A percentile compares a stretch with the other conserved stretches of the same genome.
Conservation (phyloP, 352 stramenopile species). For the Phytophthora melonis region DNA sequence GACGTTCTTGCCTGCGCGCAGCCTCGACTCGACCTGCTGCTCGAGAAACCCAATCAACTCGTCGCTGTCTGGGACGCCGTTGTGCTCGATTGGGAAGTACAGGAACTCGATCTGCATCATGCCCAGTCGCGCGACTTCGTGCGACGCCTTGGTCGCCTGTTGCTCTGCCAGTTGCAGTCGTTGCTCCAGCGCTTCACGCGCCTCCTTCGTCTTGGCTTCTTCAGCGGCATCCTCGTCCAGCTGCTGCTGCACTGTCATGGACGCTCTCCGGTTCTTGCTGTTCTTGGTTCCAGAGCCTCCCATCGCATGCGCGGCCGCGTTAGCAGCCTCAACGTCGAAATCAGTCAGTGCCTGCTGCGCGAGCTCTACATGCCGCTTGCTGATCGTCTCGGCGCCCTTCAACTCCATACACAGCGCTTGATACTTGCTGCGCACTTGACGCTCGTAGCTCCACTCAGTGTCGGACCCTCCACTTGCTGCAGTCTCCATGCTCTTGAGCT, state of each 20-base stretch:
- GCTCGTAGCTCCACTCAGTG: conserved; percentile 57
- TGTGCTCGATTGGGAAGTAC: conserved; percentile 61
- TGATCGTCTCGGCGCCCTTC: conserved; percentile 45
- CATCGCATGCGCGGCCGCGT: conserved; percentile 11
- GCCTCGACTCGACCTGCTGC: conserved; percentile 50
- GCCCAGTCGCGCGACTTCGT: conserved; percentile 40
- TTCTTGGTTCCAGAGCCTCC: conserved; percentile 18
- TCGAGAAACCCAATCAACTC: conserved; percentile 45
- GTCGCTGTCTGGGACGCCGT: conserved; percentile 42
- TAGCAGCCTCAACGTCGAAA: conserved; percentile 31
- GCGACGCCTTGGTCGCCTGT: conserved; percentile 46
- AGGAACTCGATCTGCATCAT: conserved; percentile 62
- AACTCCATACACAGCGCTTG: conserved; percentile 52
- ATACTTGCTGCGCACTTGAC: conserved; percentile 60
- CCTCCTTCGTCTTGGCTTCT: conserved; percentile 18
- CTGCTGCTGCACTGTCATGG: conserved; percentile 18
- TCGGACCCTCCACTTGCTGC: conserved; percentile 10
- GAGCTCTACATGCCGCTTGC: conserved; percentile 53
- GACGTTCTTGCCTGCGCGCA: conserved; percentile 65
- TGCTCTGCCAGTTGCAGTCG: conserved; percentile 63
- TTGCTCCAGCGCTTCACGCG: conserved; percentile 48
- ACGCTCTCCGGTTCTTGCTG: conserved; percentile 14
- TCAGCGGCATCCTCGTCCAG: conserved; percentile 27
- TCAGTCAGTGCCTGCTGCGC: conserved; percentile 40
- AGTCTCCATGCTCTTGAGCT: conserved; percentile 42